Percentiles rank a stretch among this genome's conserved stretches.
phyloP scores from a whole-genome alignment of 1,284 basidiomycete genomes.

The Puccinia horiana region DNA sequence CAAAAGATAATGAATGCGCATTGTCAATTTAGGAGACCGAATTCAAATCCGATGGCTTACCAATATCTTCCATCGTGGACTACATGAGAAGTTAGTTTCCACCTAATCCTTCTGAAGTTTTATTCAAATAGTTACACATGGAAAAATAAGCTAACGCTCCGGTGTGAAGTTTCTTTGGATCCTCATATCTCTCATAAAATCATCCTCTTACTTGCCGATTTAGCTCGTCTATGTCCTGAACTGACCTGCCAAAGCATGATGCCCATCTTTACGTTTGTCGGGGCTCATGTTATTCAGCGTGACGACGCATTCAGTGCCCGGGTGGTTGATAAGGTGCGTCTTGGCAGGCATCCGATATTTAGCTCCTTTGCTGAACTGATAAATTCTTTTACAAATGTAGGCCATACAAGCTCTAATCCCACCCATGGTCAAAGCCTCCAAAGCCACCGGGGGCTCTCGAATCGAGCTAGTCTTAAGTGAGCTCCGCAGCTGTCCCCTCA shows the following conservation, averaged over 20 bases:
- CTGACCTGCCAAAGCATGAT: constrained; percentile 91
- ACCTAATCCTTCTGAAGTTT: background rate
- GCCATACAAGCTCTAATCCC: constrained; percentile 91
- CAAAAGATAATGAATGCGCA: background rate
- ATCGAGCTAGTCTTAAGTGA: constrained; percentile 68
- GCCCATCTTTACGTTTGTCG: constrained; percentile 99
- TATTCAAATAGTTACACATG: background rate
- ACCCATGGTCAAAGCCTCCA: constrained; percentile 78
- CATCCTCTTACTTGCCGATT: constrained; percentile 79
- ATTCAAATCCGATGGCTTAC: constrained; percentile 39
- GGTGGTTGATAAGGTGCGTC: constrained; percentile 83
- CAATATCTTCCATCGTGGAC: constrained; percentile 46
- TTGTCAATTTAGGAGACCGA: constrained; percentile 15
- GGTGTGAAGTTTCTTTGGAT: constrained; percentile 70
- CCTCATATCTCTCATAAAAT: constrained; percentile 94
- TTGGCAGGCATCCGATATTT: background rate
- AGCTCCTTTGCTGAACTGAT: background rate
- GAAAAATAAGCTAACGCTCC: background rate
- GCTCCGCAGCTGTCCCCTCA: constrained; percentile 52
- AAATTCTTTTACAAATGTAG: constrained; percentile 59
- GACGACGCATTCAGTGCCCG: constrained; percentile 94
- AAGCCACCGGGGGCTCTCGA: constrained; percentile 63
- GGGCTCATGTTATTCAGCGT: constrained; percentile 89
- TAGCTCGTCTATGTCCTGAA: constrained; percentile 82
- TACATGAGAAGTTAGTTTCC: constrained; percentile 44